Percentiles rank a stretch among this genome's conserved stretches.
phyloP scores from a whole-genome alignment of 2,329 filamentous ascomycete species.

The Diaporthe vexans region DNA sequence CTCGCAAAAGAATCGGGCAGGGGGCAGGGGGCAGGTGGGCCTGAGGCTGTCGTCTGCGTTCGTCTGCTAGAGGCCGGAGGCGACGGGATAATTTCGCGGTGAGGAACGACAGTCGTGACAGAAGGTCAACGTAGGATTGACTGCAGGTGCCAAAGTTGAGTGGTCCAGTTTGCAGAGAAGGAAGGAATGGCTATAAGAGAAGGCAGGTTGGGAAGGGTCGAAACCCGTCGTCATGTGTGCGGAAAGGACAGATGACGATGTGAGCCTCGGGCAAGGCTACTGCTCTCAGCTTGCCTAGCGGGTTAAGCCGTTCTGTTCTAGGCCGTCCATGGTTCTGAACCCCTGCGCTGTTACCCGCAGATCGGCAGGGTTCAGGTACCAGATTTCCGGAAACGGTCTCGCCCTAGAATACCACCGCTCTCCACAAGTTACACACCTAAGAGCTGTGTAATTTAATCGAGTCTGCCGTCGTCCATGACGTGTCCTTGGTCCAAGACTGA shows the following conservation, averaged over 20 bases:
- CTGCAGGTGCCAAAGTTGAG: background rate
- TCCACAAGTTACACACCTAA: too few species aligned
- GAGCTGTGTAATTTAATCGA: too few species aligned
- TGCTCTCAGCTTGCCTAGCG: constrained; percentile 23
- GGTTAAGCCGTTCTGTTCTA: constrained; percentile 4
- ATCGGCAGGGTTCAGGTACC: constrained; percentile 30
- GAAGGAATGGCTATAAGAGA: background rate
- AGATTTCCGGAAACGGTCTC: constrained; percentile 11
- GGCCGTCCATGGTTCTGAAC: constrained; percentile 7
- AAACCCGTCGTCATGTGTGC: background rate
- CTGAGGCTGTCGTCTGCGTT: constrained; percentile 3
- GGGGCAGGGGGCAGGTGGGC: background rate
- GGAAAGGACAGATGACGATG: constrained; percentile 40
- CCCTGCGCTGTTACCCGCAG: background rate
- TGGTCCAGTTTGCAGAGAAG: background rate
- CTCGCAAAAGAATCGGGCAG: background rate
- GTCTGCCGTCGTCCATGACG: background rate
- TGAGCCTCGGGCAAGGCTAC: constrained; percentile 4
- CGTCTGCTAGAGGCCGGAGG: background rate
- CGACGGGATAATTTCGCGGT: background rate
- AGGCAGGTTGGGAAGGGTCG: background rate
- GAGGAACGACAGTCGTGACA: background rate
- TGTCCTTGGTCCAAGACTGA: background rate
- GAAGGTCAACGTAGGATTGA: background rate
- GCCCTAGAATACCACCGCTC: background rate